Evolutionary conservation across 2,329 filamentous ascomycete genomes (phyloP), one percentile per base, ranked within the genome.

Genomic region (Arthrobotrys entomopaga): DNA sequence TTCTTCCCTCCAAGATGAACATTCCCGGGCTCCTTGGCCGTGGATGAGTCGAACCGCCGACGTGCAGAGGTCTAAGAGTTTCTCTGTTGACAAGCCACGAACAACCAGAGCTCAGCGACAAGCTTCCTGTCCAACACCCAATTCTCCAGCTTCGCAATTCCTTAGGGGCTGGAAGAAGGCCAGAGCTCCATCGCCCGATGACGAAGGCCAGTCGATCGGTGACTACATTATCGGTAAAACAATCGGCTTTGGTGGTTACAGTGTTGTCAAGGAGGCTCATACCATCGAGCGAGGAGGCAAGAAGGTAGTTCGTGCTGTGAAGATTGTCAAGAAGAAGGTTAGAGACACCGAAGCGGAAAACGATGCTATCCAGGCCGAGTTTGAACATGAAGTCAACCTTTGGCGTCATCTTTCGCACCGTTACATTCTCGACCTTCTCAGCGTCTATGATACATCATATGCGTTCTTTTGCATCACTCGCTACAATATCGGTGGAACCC

Each of bases 311-410:
- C 84, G 85, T 61, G 88, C 88, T 1, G 88, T 90, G 75, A 90
- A 90, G 79, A 89, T 90, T 77, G 87, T 90, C 16, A 87, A 85
- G 75, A 89, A 88, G 78, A 82, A 85, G 57, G 82, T 88, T 20
- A 80, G 81, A 10, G 84, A 85, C 63, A 84, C 83, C 26, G 88
- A 90, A 75, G 80, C 82, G 16, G 87, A 89, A 77, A 90, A 90
- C 76, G 88, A 90, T 46, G 84, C 86, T 76, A 84, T 87, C 11
- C 88, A 90, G 79, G 86, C 87, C 10, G 86, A 89, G 76, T 88
- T 90, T 73, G 88, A 90, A 78, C 88, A 90, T 75, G 88, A 90
- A 82, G 86, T 90, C 52, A 85, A 86, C 49, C 85, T 90, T 46
- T 90, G 88, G 88, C 85, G 88, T 52, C 88, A 87, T 77, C 81